These are phyloP conservation scores for Prunella vulgaris DNA, from an alignment of 257 asterid genomes.

Conservation along the genomic window DNA sequence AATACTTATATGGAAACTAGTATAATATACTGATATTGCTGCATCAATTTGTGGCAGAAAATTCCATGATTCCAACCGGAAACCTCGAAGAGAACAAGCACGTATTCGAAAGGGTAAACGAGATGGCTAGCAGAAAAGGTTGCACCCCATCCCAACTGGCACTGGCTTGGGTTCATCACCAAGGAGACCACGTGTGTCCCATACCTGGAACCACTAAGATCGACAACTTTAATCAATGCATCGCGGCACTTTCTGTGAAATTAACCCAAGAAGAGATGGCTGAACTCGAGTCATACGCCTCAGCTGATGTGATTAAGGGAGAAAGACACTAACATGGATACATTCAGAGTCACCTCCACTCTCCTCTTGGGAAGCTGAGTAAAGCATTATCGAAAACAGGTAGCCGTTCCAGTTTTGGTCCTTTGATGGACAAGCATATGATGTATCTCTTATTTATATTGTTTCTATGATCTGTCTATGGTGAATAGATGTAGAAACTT, in stretches of 20 bases:
- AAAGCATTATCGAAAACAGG: neutral
- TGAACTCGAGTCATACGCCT: slow-evolving; percentile 34
- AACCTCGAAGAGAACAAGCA: slow-evolving; percentile 38
- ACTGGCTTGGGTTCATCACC: slow-evolving; percentile 51
- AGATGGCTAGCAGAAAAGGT: slow-evolving; percentile 40
- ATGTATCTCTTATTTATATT: too few relatives aligned
- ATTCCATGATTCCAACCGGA: slow-evolving; percentile 39
- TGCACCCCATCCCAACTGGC: slow-evolving; percentile 52
- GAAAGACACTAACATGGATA: slow-evolving; percentile 26
- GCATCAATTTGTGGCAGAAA: slow-evolving; percentile 4
- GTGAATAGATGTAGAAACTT: too few relatives aligned
- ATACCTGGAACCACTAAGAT: slow-evolving; percentile 50
- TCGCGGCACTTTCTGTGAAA: slow-evolving; percentile 32
- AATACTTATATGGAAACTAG: neutral
- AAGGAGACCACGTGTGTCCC: slow-evolving; percentile 44
- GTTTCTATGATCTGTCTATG: too few relatives aligned
- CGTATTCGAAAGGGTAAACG: slow-evolving; percentile 28
- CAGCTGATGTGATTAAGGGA: slow-evolving; percentile 25
- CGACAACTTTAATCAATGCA: slow-evolving; percentile 33
- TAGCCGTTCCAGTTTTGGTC: neutral
- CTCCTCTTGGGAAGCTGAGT: slow-evolving; percentile 33
- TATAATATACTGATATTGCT: neutral
- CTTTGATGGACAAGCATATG: too few relatives aligned
- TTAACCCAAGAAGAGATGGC: slow-evolving; percentile 30
- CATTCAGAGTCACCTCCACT: slow-evolving; percentile 30